A percentile compares a stretch with the other conserved stretches of the same genome.
phyloP scores from a whole-genome alignment of 805 yeast genomes.

The Saccharomycopsis sp. region DNA sequence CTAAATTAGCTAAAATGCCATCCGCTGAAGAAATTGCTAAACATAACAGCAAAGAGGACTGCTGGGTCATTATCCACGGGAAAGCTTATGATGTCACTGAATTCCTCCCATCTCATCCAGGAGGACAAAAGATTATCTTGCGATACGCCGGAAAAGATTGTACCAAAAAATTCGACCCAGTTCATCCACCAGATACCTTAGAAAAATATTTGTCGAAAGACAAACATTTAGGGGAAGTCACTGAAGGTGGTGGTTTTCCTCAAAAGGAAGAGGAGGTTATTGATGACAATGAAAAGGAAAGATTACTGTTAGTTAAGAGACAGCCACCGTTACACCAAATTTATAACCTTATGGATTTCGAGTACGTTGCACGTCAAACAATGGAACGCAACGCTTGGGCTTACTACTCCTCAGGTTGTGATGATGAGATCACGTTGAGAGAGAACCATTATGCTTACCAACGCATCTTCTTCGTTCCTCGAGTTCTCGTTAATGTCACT shows the following conservation, averaged over 20 bases:
- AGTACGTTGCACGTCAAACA: constrained; percentile 72
- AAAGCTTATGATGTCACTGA: constrained; percentile 71
- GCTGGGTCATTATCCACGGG: constrained; percentile 77
- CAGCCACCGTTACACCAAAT: constrained; percentile 68
- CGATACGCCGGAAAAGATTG: constrained; percentile 83
- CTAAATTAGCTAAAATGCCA: constrained; percentile 17
- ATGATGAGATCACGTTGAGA: constrained; percentile 84
- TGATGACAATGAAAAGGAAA: constrained; percentile 30
- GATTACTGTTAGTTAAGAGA: constrained; percentile 36
- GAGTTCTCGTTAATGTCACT: constrained; percentile 74
- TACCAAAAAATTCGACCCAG: constrained; percentile 75
- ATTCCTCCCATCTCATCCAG: constrained; percentile 76
- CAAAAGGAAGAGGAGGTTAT: constrained; percentile 32
- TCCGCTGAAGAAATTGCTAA: constrained; percentile 44
- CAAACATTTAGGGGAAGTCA: constrained; percentile 55
- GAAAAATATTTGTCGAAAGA: constrained; percentile 51
- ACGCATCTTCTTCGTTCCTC: constrained; percentile 81
- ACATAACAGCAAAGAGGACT: constrained; percentile 65
- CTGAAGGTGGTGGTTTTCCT: constrained; percentile 32
- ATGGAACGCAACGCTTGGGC: constrained; percentile 84
- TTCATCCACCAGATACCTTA: constrained; percentile 86
- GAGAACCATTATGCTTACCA: constrained; percentile 90
- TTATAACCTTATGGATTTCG: constrained; percentile 80
- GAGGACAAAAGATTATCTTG: constrained; percentile 64
- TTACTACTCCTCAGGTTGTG: constrained; percentile 85